Conservation (phyloP, 2,329 filamentous ascomycete species). For the Trichoderma harzianum region DNA sequence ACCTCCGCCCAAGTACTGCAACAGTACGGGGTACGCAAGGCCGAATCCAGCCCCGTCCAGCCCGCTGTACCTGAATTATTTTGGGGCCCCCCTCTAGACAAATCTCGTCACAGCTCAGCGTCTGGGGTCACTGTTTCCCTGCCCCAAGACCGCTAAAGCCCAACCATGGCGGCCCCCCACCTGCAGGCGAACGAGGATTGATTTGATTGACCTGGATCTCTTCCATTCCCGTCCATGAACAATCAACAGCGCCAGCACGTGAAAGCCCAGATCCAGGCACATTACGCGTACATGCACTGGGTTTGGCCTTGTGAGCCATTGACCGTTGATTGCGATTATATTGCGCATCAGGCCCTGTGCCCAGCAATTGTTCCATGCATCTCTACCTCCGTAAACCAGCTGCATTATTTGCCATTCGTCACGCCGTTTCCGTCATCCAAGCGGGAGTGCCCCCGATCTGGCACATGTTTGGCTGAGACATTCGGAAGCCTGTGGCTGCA, state of each 20-base stretch:
- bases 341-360: not conserved
- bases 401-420: not conserved
- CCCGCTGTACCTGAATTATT: slow-evolving; percentile 10
- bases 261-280: not conserved
- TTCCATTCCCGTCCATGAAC: not conserved
- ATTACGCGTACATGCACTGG: slow-evolving; percentile 1
- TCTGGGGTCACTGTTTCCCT: not conserved
- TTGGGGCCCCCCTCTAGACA: not conserved
- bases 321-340: not conserved
- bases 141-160: not conserved
- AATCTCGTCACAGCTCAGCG: slow-evolving; percentile 2
- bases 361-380: not conserved
- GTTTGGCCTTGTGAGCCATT: not conserved
- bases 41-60: not conserved
- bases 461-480: slow-evolving; percentile 11
- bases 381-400: not conserved
- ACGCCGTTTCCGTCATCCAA: not conserved
- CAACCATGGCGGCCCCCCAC: not conserved
- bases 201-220: not conserved
- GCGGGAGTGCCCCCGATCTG: not conserved
- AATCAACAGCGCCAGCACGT: slow-evolving; percentile 1
- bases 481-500: not conserved
- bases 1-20: not conserved
- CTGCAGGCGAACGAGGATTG: not conserved
- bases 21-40: not conserved